Base-by-base conservation (phyloP, 345 rosid species). In the Capsella bursapastoris region DNA sequence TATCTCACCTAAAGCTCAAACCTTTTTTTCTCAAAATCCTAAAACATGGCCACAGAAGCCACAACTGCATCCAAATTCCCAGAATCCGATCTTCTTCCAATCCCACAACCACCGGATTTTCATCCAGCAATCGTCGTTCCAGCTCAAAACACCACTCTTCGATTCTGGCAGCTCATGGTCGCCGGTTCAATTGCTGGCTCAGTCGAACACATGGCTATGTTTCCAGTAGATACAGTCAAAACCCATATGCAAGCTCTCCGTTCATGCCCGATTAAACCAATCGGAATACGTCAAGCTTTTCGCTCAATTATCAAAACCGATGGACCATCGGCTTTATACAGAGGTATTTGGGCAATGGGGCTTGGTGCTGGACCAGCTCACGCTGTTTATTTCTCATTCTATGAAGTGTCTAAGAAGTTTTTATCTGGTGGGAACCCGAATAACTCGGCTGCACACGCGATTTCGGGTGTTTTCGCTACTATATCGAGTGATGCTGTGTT, bases 301-400 rank as follows among this genome's bases (percentile, higher is more conserved):
- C 89, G 85, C 8, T 92, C 96, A 35, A 86, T 96, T 6, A 69
- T 92, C 61, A 82, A 82, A 78, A 71, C 91, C 0, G 89, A 88
- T 18, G 99, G 99, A 3, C 87, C 87, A 4, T 38, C 84, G 3
- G 94, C 86, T 37, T 79, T 96, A 28, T 96, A 96, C 79, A 86
- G 98, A 1, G 99, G 99, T 35, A 92, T 92, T 16, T 93, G 89
- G 52, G 99, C 99, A 53, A 90, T 96, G 98, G 99, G 91, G 3
- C 86, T 96, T 7, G 99, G 99, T 2, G 99, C 99, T 2, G 99
- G 99, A n/a, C 99, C 99, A 0, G 99, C 99, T 16, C 99, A 96
- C 68, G 99, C 99, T 18, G 96, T 92, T 10, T 93, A 96, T 40
- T 96, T 96, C 82, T 92, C 98, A 1, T 81, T 96, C 1, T 96